A percentile compares a stretch with the other conserved stretches of the same genome.
Conservation (phyloP, 352 stramenopile species). For the Phytopythium litorale region DNA sequence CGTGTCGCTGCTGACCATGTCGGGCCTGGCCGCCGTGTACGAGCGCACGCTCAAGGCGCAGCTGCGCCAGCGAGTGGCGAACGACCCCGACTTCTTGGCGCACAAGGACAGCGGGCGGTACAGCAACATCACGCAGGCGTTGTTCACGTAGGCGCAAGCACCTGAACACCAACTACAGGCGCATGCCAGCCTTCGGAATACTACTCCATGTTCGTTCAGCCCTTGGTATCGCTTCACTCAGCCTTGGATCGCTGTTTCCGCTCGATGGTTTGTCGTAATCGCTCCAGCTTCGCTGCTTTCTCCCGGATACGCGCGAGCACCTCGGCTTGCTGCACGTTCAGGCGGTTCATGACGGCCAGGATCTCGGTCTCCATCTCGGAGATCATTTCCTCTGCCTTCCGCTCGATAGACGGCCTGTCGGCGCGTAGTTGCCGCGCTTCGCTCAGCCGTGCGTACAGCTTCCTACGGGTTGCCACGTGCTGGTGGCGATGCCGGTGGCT, state of each 20-base stretch:
- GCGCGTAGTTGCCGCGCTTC: constrained; percentile 24
- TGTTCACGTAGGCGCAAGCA: constrained; percentile 25
- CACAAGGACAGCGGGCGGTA: constrained; percentile 46
- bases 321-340: constrained; percentile 31
- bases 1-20: constrained; percentile 44
- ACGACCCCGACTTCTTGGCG: constrained; percentile 49
- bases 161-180: neutral
- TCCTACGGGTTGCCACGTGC: constrained; percentile 9
- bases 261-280: constrained; percentile 10
- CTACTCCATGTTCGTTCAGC: neutral
- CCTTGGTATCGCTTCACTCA: neutral
- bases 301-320: constrained; percentile 38
- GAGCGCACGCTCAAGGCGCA: constrained; percentile 59
- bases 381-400: constrained; percentile 45
- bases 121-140: constrained; percentile 44
- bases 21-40: constrained; percentile 44
- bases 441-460: constrained; percentile 24
- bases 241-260: too few species aligned
- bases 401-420: constrained; percentile 25
- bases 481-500: constrained; percentile 5
- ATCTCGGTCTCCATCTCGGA: constrained; percentile 34
- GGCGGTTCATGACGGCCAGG: constrained; percentile 26
- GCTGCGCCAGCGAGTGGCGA: constrained; percentile 43
- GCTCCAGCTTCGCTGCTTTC: constrained; percentile 20
- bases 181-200: neutral